Evolutionary conservation across 2,329 filamentous ascomycete species (phyloP), one percentile per base, ranked within the genome.

Genomic region (Trichoderma oligosporum): DNA sequence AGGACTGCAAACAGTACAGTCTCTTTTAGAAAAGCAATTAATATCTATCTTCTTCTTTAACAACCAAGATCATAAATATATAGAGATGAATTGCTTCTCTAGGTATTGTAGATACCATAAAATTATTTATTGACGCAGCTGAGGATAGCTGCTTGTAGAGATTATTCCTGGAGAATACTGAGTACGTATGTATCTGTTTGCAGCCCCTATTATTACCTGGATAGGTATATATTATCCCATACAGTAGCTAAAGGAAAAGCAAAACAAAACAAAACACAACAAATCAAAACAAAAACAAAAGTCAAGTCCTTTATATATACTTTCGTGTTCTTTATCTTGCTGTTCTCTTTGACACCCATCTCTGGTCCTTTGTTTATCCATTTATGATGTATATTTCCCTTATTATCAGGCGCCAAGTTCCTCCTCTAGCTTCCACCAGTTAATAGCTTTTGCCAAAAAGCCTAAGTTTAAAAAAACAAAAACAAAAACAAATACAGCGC

Each of bases 211-310:
- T 2, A 9, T n/a, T 1, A 44, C 22, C 18, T 18, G 12, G 3
- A 4, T 12, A 11, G 9, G 8, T 16, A 42, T 14, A 20, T 11
- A n/a, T n/a, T 42, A 9, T 29, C 25, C 36, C 29, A 35, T 27
- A n/a, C 12, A 14, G 16, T 7, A 18, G 14, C n/a, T 29, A 14
- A 41, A 33, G 20, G 33, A 59, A 46, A 51, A 35, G 27, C 27
- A 36, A 4, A n/a, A 4, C 8, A 14, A 16, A 7, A n/a, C 9
- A 6, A 38, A 38, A 16, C 29, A 46, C 51, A 58, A 25, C 36
- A 46, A 51, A 54, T 29, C 46, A 45, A 44, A 47, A 44, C 51
- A 46, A 56, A 39, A 11, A 14, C 14, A 12, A 4, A 24, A 38
- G 5, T 12, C 44, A 22, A 36, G 9, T 38, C n/a, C 20, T 11